Evolutionary conservation across 768 basidiomycete species (phyloP).

Genomic region (Coprinopsis strossmayeri): DNA sequence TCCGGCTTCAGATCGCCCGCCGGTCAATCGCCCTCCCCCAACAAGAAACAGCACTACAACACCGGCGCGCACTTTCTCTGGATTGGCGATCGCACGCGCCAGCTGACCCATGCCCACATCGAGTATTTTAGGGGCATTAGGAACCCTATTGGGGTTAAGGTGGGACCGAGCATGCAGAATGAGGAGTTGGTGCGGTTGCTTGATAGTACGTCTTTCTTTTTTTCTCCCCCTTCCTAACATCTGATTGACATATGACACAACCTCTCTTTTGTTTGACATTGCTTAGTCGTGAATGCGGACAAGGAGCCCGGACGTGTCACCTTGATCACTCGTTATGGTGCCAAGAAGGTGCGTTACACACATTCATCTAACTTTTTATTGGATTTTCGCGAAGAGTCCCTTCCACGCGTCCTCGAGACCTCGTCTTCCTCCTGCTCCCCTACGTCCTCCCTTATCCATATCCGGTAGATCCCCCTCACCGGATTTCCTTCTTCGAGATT

Average conservation of each 20-base stretch:
- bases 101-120: constrained; percentile 88
- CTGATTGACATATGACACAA: constrained; percentile 5
- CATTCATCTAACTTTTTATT: too few species aligned
- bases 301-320: constrained; percentile 80
- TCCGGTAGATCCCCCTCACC: too few species aligned
- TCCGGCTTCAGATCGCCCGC: background rate
- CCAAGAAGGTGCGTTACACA: constrained; percentile 64
- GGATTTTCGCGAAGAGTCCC: too few species aligned
- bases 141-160: constrained; percentile 94
- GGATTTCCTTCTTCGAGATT: too few species aligned
- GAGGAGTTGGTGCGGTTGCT: constrained; percentile 75
- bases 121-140: constrained; percentile 92
- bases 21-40: constrained; percentile 1
- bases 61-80: constrained; percentile 93
- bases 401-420: too few species aligned
- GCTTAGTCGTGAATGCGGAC: constrained; percentile 78
- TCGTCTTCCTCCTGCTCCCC: too few species aligned
- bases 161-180: constrained; percentile 79
- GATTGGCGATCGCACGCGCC: constrained; percentile 95
- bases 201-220: constrained; percentile 49
- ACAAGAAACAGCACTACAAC: constrained; percentile 62
- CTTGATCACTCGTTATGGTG: constrained; percentile 91
- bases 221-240: background rate
- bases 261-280: too few species aligned
- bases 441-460: too few species aligned